Evolutionary conservation across 2,329 filamentous ascomycete species (phyloP).

Genomic region (Aspergillus sp.): DNA sequence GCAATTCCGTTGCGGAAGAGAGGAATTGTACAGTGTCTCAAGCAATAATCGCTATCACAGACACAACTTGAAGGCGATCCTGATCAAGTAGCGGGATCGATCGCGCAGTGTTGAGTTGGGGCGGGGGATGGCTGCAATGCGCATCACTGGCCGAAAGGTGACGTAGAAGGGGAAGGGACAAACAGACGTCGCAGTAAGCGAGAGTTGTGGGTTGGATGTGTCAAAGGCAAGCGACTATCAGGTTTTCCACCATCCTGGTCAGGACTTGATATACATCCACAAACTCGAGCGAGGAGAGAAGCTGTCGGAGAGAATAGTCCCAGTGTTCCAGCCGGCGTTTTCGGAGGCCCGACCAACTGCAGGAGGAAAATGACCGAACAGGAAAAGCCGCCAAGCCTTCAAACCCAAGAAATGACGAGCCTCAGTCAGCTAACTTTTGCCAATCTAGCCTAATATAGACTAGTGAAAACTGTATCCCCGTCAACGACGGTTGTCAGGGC

Average conservation of each 20-base stretch:
- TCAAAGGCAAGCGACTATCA: background rate
- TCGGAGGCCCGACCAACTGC: background rate
- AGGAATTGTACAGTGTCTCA: conserved; percentile 16
- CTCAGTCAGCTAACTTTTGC: conserved; percentile 43
- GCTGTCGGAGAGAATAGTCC: background rate
- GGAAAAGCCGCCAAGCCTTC: conserved; percentile 25
- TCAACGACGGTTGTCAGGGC: conserved; percentile 48
- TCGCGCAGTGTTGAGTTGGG: conserved; percentile 27
- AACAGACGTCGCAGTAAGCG: background rate
- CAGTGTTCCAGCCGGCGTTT: background rate
- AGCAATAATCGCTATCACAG: conserved; percentile 1
- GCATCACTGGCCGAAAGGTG: conserved; percentile 28
- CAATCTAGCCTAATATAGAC: conserved; percentile 48
- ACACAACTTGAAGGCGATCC: background rate
- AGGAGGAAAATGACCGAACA: conserved; percentile 3
- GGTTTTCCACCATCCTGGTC: background rate
- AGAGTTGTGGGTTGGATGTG: background rate
- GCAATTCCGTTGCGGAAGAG: conserved; percentile 21
- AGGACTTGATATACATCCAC: background rate
- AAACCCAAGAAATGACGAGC: conserved; percentile 55
- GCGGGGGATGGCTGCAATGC: conserved; percentile 30
- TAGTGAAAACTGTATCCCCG: conserved; percentile 36
- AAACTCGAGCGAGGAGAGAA: background rate
- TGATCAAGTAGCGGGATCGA: background rate
- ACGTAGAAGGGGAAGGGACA: background rate